Conservation (phyloP, 192 early-diverging fungal species). For the Coemansia sp. region DNA sequence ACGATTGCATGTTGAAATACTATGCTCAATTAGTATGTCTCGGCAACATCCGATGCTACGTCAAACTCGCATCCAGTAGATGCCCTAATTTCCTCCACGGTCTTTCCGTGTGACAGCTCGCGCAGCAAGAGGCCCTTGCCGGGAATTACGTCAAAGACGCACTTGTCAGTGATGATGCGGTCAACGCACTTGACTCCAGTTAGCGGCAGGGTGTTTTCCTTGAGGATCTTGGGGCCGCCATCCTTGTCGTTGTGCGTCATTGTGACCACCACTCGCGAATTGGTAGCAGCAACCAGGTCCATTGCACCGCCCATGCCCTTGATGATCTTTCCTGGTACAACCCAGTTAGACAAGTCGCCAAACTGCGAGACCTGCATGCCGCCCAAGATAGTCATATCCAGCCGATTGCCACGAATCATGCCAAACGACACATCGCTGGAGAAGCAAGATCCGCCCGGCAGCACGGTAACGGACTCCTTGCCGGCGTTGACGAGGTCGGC, state of each 20-base stretch:
- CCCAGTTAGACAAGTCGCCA: constrained; percentile 83
- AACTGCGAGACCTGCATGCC: constrained; percentile 73
- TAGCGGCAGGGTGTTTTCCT: constrained; percentile 67
- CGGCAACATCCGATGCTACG: constrained; percentile 51
- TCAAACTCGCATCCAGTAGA: constrained; percentile 65
- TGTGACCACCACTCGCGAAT: constrained; percentile 75
- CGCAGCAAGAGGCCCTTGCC: constrained; percentile 59
- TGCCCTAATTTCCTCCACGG: constrained; percentile 64
- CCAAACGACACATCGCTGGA: constrained; percentile 75
- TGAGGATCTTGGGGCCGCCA: constrained; percentile 71
- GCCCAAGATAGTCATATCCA: constrained; percentile 74
- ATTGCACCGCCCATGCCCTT: constrained; percentile 85
- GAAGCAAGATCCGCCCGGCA: constrained; percentile 68
- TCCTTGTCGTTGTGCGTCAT: constrained; percentile 64
- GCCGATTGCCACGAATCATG: constrained; percentile 76
- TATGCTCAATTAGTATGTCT: constrained; percentile 28
- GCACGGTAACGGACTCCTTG: constrained; percentile 74
- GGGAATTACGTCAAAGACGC: constrained; percentile 67
- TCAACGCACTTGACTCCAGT: constrained; percentile 68
- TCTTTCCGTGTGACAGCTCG: constrained; percentile 63
- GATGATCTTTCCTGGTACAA: constrained; percentile 82
- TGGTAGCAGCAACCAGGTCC: constrained; percentile 71
- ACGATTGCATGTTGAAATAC: not conserved
- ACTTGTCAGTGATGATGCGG: constrained; percentile 66
- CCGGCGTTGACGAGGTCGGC: constrained; percentile 80